Evolutionary conservation across 805 yeast genomes (phyloP).

Genomic region (Lachancea kluyveri): DNA sequence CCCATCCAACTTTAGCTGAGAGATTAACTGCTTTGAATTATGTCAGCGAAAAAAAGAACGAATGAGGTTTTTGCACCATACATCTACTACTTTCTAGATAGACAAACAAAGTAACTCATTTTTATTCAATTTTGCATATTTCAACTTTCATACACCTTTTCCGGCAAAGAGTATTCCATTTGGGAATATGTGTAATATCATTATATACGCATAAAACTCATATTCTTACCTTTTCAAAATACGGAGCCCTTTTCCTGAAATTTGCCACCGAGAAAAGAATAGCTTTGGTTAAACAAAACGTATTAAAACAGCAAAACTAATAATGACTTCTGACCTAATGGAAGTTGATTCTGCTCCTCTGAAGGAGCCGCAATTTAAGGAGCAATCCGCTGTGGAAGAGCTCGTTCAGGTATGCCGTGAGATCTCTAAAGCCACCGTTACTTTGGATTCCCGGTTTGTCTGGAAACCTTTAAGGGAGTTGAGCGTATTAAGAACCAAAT

Average conservation of each 20-base stretch:
- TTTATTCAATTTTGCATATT: too few species aligned
- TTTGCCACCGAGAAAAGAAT: background rate
- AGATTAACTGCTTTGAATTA: conserved; percentile 70
- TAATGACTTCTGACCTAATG: conserved; percentile 20
- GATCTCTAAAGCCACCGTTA: conserved; percentile 51
- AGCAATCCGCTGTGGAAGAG: conserved; percentile 28
- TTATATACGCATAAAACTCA: too few species aligned
- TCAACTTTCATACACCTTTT: too few species aligned
- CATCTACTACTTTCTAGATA: too few species aligned
- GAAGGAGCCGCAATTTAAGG: conserved; percentile 12
- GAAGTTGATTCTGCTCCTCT: conserved; percentile 17
- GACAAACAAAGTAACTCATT: too few species aligned
- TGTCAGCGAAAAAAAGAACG: conserved; percentile 28
- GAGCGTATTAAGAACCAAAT: conserved; percentile 62
- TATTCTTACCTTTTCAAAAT: too few species aligned
- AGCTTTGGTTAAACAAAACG: too few species aligned
- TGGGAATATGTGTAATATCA: too few species aligned
- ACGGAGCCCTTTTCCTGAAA: too few species aligned
- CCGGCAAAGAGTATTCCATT: too few species aligned
- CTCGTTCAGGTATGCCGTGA: conserved; percentile 30
- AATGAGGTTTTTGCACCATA: too few species aligned
- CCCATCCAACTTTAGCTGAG: conserved; percentile 90
- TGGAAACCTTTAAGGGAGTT: conserved; percentile 81
- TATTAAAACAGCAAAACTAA: too few species aligned
- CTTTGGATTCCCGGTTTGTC: conserved; percentile 81